Conservation (phyloP, 352 stramenopile species). For the Phytopythium kandeliae region DNA sequence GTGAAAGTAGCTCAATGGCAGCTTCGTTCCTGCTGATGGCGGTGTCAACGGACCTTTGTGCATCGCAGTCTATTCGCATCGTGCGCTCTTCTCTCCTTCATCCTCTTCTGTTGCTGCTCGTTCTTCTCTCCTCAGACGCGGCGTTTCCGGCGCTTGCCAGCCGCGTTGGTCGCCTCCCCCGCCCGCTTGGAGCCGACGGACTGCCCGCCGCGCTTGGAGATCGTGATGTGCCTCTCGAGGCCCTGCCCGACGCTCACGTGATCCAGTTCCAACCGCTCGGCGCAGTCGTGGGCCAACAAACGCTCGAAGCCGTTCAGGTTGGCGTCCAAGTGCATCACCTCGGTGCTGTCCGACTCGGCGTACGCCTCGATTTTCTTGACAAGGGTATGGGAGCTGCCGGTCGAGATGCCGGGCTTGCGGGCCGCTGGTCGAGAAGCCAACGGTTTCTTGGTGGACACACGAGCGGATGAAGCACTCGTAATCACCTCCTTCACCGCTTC, state of each 20-base stretch:
- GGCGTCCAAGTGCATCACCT: slow-evolving; percentile 60
- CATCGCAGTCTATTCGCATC: no score
- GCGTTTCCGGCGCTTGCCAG: background rate
- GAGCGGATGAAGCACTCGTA: slow-evolving; percentile 5
- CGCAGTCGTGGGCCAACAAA: slow-evolving; percentile 75
- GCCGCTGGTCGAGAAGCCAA: slow-evolving; percentile 9
- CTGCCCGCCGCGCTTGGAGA: slow-evolving; percentile 12
- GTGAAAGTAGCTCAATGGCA: no score
- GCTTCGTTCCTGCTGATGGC: no score
- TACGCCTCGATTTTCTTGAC: slow-evolving; percentile 83
- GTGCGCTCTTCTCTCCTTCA: background rate
- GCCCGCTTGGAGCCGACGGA: background rate
- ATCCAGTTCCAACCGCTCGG: slow-evolving; percentile 62
- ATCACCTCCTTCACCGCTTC: slow-evolving; percentile 13
- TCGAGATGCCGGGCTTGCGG: slow-evolving; percentile 41
- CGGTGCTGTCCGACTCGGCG: slow-evolving; percentile 28
- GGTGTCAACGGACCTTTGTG: no score
- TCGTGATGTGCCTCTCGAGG: slow-evolving; percentile 78
- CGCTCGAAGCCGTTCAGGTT: slow-evolving; percentile 82
- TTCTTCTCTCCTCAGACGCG: no score
- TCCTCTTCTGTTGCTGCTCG: background rate
- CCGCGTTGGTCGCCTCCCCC: background rate
- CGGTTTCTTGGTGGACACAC: slow-evolving; percentile 6
- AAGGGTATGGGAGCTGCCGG: slow-evolving; percentile 65
- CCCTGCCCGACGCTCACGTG: slow-evolving; percentile 67